phyloP scores from a whole-genome alignment of 2,329 filamentous ascomycete genomes.

The Coniochaeta sp. region DNA sequence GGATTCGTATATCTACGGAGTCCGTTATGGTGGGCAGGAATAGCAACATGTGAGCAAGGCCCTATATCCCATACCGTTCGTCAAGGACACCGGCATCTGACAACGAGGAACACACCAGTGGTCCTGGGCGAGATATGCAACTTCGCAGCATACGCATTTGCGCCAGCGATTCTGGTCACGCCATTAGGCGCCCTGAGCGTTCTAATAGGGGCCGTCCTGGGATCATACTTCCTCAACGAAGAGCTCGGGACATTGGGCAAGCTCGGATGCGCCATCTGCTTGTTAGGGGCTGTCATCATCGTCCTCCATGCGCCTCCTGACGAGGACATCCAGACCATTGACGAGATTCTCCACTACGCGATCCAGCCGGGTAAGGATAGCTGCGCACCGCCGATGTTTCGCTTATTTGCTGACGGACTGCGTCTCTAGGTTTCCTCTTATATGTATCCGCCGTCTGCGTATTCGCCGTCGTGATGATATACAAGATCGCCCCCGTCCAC shows the following conservation, averaged over 20 bases:
- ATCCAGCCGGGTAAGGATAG: slow-evolving; percentile 72
- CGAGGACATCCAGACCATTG: slow-evolving; percentile 82
- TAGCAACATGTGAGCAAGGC: slow-evolving; percentile 65
- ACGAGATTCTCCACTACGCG: slow-evolving; percentile 85
- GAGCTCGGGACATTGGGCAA: slow-evolving; percentile 85
- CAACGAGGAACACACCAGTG: slow-evolving; percentile 47
- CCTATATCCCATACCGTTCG: not conserved
- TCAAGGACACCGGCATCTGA: not conserved
- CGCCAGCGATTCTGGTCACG: slow-evolving; percentile 95
- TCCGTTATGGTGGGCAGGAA: slow-evolving; percentile 96
- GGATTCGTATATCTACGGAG: slow-evolving; percentile 91
- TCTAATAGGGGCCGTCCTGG: slow-evolving; percentile 87
- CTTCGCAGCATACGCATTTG: slow-evolving; percentile 96
- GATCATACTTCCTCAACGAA: slow-evolving; percentile 90
- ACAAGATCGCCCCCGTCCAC: slow-evolving; percentile 80
- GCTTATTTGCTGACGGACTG: slow-evolving; percentile 1
- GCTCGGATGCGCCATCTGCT: slow-evolving; percentile 89
- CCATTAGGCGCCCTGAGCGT: slow-evolving; percentile 91
- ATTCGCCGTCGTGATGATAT: slow-evolving; percentile 93
- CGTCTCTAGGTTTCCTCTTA: slow-evolving; percentile 67
- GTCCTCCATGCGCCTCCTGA: slow-evolving; percentile 95
- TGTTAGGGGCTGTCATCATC: slow-evolving; percentile 95
- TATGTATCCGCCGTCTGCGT: slow-evolving; percentile 75
- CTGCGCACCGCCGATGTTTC: slow-evolving; percentile 6
- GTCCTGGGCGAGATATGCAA: slow-evolving; percentile 91